These are phyloP conservation scores for Thraustotheca clavata DNA, from an alignment of 352 stramenopile genomes.

Conservation along the genomic window DNA sequence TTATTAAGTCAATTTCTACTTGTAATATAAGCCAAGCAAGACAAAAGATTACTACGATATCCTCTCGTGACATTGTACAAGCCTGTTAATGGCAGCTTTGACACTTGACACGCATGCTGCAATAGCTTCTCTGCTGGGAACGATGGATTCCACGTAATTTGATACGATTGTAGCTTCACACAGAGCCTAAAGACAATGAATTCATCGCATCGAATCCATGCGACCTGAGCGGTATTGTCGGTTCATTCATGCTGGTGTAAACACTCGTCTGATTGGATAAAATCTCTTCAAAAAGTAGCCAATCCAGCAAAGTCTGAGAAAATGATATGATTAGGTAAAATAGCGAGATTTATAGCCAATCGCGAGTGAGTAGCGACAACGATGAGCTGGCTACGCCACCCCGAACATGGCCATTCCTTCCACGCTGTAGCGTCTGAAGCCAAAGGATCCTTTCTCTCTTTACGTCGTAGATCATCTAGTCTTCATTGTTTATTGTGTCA, in stretches of 20 bases:
- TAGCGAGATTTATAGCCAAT: too few species aligned
- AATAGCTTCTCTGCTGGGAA: conserved; percentile 67
- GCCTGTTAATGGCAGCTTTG: conserved; percentile 41
- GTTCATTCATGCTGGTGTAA: too few species aligned
- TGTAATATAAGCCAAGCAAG: not conserved
- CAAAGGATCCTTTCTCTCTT: not conserved
- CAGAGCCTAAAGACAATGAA: conserved; percentile 37
- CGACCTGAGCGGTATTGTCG: too few species aligned
- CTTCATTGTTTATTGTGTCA: conserved; percentile 3
- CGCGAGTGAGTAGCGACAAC: too few species aligned
- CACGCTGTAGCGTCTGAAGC: not conserved
- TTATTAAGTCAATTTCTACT: conserved; percentile 54
- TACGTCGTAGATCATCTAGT: not conserved
- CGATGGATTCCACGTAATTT: conserved; percentile 69
- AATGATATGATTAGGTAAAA: too few species aligned
- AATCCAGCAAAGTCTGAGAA: too few species aligned
- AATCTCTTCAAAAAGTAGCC: too few species aligned
- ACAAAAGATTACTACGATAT: conserved; percentile 17
- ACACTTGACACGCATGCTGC: conserved; percentile 36
- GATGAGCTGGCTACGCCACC: conserved; percentile 15
- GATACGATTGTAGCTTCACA: conserved; percentile 72
- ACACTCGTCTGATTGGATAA: too few species aligned
- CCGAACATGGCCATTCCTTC: conserved; percentile 12
- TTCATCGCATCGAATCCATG: not conserved
- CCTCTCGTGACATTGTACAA: conserved; percentile 71